A percentile compares a stretch with the other conserved stretches of the same genome.
Evolutionary conservation across 345 rosid genomes (phyloP).

Genomic region (Cochlearia excelsa): DNA sequence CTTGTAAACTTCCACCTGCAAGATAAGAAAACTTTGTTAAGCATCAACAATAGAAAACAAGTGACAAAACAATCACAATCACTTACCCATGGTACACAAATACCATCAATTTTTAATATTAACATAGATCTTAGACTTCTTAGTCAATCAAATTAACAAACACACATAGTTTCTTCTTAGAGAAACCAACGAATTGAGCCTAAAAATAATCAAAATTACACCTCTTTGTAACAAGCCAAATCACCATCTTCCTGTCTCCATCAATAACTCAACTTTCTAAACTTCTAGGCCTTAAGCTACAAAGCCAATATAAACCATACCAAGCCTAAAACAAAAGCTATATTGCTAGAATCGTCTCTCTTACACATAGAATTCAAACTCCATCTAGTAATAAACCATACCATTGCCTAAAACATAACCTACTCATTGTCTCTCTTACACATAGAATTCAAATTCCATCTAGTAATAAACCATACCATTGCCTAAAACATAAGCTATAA

Average conservation of each 20-base stretch:
- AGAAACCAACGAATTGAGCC: not conserved
- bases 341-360: too few species aligned
- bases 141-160: too few species aligned
- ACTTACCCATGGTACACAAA: too few species aligned
- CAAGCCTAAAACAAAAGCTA: too few species aligned
- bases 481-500: too few species aligned
- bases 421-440: not conserved
- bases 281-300: slow-evolving; percentile 10
- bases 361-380: too few species aligned
- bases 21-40: not conserved
- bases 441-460: not conserved
- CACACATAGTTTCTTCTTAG: too few species aligned
- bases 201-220: not conserved
- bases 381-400: not conserved
- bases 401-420: not conserved
- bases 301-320: not conserved
- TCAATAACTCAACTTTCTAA: too few species aligned
- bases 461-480: too few species aligned
- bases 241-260: not conserved
- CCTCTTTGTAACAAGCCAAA: not conserved
- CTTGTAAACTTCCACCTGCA: slow-evolving; percentile 32
- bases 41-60: not conserved
- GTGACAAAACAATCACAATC: too few species aligned
- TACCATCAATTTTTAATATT: too few species aligned
- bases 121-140: too few species aligned